Percentiles rank a stretch among this genome's conserved stretches.
phyloP scores from a whole-genome alignment of 1,139 yeast genomes.

The Blastobotrys niveus region DNA sequence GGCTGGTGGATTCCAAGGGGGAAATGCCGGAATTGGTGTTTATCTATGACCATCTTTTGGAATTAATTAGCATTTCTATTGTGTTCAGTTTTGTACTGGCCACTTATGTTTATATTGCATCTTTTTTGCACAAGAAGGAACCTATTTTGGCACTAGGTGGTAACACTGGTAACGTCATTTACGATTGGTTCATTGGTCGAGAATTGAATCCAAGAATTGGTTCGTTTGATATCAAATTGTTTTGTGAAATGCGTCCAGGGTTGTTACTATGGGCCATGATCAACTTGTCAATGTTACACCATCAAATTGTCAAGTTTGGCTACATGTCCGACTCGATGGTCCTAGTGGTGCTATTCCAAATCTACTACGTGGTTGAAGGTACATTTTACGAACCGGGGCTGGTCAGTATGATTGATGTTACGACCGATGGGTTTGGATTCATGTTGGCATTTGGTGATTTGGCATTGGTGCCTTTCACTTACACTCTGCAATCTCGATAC shows the following conservation, averaged over 20 bases:
- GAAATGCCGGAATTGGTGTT: conserved; percentile 74
- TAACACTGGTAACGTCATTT: conserved; percentile 66
- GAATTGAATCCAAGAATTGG: conserved; percentile 92
- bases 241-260: conserved; percentile 94
- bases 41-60: conserved; percentile 61
- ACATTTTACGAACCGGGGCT: conserved; percentile 86
- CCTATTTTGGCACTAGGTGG: conserved; percentile 81
- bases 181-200: conserved; percentile 97
- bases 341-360: conserved; percentile 63
- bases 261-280: conserved; percentile 78
- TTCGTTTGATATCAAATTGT: conserved; percentile 77
- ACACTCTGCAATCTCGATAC: conserved; percentile 79
- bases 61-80: conserved; percentile 58
- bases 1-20: conserved; percentile 48
- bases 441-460: conserved; percentile 94
- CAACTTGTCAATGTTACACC: conserved; percentile 73
- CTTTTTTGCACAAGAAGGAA: conserved; percentile 60
- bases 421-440: conserved; percentile 95
- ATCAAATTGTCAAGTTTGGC: conserved; percentile 63
- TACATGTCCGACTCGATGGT: conserved; percentile 65
- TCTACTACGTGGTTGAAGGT: conserved; percentile 84
- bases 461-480: conserved; percentile 90
- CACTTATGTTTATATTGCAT: conserved; percentile 55
- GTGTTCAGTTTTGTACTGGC: conserved; percentile 62
- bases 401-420: conserved; percentile 89